phyloP scores from a whole-genome alignment of 2,329 filamentous ascomycete genomes.

The Monosporascus sp. region DNA sequence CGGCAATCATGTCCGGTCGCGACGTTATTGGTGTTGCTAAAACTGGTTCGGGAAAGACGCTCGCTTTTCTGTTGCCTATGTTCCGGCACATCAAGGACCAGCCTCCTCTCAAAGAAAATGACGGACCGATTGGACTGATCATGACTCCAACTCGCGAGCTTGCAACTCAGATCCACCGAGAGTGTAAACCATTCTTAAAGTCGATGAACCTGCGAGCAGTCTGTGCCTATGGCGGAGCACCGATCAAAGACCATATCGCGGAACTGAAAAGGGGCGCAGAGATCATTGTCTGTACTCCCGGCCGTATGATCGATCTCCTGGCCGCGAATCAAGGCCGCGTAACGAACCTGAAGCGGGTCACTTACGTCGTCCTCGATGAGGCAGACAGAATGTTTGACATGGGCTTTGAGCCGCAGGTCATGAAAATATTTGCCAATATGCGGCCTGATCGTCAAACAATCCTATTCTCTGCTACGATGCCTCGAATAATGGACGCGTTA shows the following conservation, averaged over 20 bases:
- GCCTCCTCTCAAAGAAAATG: slow-evolving; percentile 69
- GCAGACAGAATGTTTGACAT: slow-evolving; percentile 99
- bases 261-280: slow-evolving; percentile 93
- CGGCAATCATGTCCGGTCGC: slow-evolving; percentile 89
- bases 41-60: slow-evolving; percentile 95
- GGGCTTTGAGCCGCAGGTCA: slow-evolving; percentile 97
- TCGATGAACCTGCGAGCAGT: slow-evolving; percentile 79
- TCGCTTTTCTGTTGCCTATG: slow-evolving; percentile 94
- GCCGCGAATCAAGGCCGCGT: slow-evolving; percentile 92
- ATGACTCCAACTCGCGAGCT: slow-evolving; percentile 94
- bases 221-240: slow-evolving; percentile 89
- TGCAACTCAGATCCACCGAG: slow-evolving; percentile 86
- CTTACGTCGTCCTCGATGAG: slow-evolving; percentile 93
- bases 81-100: slow-evolving; percentile 98
- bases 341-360: slow-evolving; percentile 82
- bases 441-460: slow-evolving; percentile 91
- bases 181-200: slow-evolving; percentile 92
- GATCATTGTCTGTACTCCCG: slow-evolving; percentile 91
- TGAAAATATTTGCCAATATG: slow-evolving; percentile 90
- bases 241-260: slow-evolving; percentile 96
- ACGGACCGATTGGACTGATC: slow-evolving; percentile 83
- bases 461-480: slow-evolving; percentile 94
- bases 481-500: slow-evolving; percentile 82
- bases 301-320: slow-evolving; percentile 90
- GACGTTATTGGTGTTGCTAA: slow-evolving; percentile 97